phyloP scores from a whole-genome alignment of 192 early-diverging fungal species.

The Obelidium mucronatum region DNA sequence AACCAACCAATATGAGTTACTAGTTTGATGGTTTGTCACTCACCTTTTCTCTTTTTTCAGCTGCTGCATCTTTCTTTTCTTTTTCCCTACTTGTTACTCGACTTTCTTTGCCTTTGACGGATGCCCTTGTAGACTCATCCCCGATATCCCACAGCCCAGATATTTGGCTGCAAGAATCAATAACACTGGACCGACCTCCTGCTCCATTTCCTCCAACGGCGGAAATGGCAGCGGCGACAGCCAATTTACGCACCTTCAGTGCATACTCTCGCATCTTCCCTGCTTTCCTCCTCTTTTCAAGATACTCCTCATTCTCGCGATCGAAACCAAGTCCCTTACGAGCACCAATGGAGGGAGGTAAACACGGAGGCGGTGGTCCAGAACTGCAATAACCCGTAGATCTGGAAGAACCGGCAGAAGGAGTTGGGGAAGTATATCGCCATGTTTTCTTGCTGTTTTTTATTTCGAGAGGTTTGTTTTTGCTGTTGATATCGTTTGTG shows the following conservation, averaged over 20 bases:
- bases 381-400: neutral
- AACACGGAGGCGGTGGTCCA: neutral
- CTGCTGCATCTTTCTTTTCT: constrained; percentile 4
- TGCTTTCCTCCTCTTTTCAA: constrained; percentile 13
- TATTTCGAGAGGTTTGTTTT: no score
- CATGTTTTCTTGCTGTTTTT: constrained; percentile 16
- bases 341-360: neutral
- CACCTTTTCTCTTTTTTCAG: constrained; percentile 13
- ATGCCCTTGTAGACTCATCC: no score
- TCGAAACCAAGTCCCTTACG: constrained; percentile 12
- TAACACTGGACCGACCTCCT: neutral
- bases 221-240: neutral
- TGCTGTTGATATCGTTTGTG: no score
- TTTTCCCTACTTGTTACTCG: neutral
- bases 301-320: constrained; percentile 13
- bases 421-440: neutral
- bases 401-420: neutral
- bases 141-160: no score
- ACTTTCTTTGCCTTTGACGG: neutral
- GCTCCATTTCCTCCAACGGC: neutral
- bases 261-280: neutral
- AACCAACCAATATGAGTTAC: neutral
- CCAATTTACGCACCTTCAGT: neutral
- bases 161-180: no score
- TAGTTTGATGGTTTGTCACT: neutral